Evolutionary conservation across 345 rosid genomes (phyloP), one percentile per base, ranked within the genome.

Genomic region (Citrus trifoliata): DNA sequence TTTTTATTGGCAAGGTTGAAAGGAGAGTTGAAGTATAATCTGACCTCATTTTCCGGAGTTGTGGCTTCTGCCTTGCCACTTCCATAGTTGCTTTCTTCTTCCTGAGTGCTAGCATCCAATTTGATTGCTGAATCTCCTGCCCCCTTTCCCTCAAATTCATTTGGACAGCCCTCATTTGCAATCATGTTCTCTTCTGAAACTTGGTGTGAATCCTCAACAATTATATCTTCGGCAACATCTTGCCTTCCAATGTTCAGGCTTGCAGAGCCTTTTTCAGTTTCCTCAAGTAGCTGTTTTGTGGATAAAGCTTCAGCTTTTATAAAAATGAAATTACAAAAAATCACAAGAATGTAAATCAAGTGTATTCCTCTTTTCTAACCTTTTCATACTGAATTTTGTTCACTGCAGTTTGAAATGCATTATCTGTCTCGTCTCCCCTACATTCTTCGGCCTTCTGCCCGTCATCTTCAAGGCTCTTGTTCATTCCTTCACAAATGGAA

Each of bases 31-130:
- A 46, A 25, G 56, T 70, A 66, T 78, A 65, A 16, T 10, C 87
- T 83, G 60, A 93, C 97, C 92, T 88, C 70, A 33, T 85, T n/a
- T 27, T 42, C 76, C 18, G 37, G 37, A 28, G 81, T 51, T 74
- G 27, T 37, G 55, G 78, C 81, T 62, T 83, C 85, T 76, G 78
- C 65, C 9, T 13, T 72, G 81, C 75, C 78, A 42, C 19, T 82
- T 76, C 40, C 75, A 48, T 75, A 78, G 70, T 40, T 79, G 59
- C 64, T 76, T 63, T 78, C 76, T 9, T 64, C 71, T n/a, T 68
- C 74, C 21, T 2, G 79, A 64, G 42, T 63, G 76, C 56, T 73
- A 16, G 66, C 56, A 56, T 70, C 30, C 56, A 69, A 22, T 69
- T 59, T 58, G 0, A 60, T 73, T 65, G 55, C 71, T 9, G 55